These are phyloP conservation scores for Incumbomyces lentus DNA, from an alignment of 2,329 filamentous ascomycete genomes.

Conservation along the genomic window DNA sequence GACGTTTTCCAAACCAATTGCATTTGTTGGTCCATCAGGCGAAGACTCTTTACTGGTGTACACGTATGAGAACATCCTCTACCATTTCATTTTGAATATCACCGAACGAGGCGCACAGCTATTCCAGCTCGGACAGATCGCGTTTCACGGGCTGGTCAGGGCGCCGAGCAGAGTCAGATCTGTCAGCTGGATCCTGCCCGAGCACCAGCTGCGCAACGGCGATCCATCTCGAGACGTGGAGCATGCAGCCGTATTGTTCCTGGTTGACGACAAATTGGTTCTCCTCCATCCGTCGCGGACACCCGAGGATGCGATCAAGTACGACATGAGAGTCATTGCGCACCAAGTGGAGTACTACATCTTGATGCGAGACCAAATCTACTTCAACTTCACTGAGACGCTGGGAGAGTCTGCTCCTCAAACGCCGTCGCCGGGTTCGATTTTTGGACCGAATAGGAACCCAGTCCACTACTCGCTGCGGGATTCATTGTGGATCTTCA, in stretches of 20 bases:
- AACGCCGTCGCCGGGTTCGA: slow-evolving; percentile 39
- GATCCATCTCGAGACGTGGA: slow-evolving; percentile 94
- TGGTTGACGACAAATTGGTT: slow-evolving; percentile 96
- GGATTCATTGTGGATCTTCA: slow-evolving; percentile 91
- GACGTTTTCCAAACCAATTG: slow-evolving; percentile 71
- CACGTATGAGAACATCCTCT: slow-evolving; percentile 89
- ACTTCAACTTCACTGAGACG: slow-evolving; percentile 37
- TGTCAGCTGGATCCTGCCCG: slow-evolving; percentile 90
- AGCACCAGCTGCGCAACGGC: slow-evolving; percentile 76
- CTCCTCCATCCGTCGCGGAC: slow-evolving; percentile 78
- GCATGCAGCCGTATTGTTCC: slow-evolving; percentile 82
- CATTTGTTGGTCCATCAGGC: slow-evolving; percentile 77
- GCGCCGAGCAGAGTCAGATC: slow-evolving; percentile 86
- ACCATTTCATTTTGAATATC: slow-evolving; percentile 81
- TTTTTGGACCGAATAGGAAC: slow-evolving; percentile 29
- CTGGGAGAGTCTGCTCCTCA: slow-evolving; percentile 39
- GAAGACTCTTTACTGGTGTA: slow-evolving; percentile 94
- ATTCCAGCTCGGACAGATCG: slow-evolving; percentile 93
- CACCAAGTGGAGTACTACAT: slow-evolving; percentile 95
- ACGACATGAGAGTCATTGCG: slow-evolving; percentile 94
- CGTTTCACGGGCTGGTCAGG: slow-evolving; percentile 89
- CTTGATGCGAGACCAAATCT: slow-evolving; percentile 74
- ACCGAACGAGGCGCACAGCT: slow-evolving; percentile 62
- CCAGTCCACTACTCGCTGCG: slow-evolving; percentile 49
- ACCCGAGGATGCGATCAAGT: slow-evolving; percentile 76